Evolutionary conservation across 2,329 filamentous ascomycete genomes (phyloP).

Genomic region (Fusarium circinatum): DNA sequence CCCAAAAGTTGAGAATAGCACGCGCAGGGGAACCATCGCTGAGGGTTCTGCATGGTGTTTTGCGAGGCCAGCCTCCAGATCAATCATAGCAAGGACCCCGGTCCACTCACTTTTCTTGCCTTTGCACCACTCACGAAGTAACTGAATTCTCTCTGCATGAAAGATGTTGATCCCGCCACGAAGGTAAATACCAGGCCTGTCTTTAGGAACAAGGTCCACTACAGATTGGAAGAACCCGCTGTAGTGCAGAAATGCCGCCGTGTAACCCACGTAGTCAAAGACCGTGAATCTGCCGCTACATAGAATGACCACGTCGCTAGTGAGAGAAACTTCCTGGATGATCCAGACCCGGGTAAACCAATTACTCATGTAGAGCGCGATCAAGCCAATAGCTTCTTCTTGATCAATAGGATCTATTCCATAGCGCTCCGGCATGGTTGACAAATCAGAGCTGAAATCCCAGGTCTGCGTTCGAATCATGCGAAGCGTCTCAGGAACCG

Average conservation of each 20-base stretch:
- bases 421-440: neutral
- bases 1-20: neutral
- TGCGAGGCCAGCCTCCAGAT: neutral
- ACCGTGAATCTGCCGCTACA: neutral
- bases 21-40: neutral
- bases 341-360: neutral
- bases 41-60: neutral
- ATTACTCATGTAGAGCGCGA: neutral
- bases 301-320: neutral
- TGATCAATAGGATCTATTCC: neutral
- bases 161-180: neutral
- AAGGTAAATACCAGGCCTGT: neutral
- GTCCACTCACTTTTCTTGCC: neutral
- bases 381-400: neutral
- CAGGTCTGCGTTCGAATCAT: neutral
- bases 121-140: slow-evolving; percentile 14
- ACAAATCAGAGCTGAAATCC: neutral
- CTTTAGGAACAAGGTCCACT: neutral
- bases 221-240: neutral
- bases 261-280: neutral
- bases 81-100: neutral
- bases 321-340: neutral
- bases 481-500: neutral
- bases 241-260: neutral
- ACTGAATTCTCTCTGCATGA: neutral